Base-by-base conservation (phyloP, 495 filamentous ascomycete genomes). In the Penicillium ochrochloron region DNA sequence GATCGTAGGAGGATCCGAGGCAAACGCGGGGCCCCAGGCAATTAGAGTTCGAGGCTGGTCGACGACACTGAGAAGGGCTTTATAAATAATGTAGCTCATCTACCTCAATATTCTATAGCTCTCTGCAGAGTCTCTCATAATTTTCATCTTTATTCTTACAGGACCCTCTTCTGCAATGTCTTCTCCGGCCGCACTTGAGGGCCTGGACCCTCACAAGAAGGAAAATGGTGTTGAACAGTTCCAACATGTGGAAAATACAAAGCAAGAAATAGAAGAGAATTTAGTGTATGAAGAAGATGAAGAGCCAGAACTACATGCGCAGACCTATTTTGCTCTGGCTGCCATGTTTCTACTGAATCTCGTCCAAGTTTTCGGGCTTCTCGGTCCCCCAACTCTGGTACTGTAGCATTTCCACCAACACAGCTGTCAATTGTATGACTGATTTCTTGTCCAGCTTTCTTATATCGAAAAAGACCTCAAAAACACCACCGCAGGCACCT, bases 351-450 rank as follows among this genome's bases (percentile, higher is more conserved):
- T 60, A 1, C 19, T 64, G 10, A 64, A 64, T n/a, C 48, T 64
- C 25, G 62, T 64, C 7, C 62, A 64, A 46, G 50, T 64, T n/a
- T 64, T 64, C 35, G 48, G 62, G 17, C 57, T 64, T 33, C 34
- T 64, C 41, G 57, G 62, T 12, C 56, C 62, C n/a, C 62, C 62
- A 31, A 39, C 56, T n/a, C 57, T 23, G 21, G 62, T 64, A 57
- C 6, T 27, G 8, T 25, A 3, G 39, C 31, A 2, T 17, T 17
- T 59, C 44, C 27, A 25, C 34, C 12, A 29, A 17, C 27, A 8
- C 0, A 17, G 2, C 4, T 27, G 25, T 10, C 9, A 37, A 39
- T 42, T 41, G 29, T 29, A 10, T 41, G n/a, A 29, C 25, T 4
- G 23, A 8, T 8, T 0, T 10, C 9, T 50, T 41, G 1, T 15